These are phyloP conservation scores for Fragaria iinumae DNA, from an alignment of 306 rosid genomes.

Conservation along the genomic window DNA sequence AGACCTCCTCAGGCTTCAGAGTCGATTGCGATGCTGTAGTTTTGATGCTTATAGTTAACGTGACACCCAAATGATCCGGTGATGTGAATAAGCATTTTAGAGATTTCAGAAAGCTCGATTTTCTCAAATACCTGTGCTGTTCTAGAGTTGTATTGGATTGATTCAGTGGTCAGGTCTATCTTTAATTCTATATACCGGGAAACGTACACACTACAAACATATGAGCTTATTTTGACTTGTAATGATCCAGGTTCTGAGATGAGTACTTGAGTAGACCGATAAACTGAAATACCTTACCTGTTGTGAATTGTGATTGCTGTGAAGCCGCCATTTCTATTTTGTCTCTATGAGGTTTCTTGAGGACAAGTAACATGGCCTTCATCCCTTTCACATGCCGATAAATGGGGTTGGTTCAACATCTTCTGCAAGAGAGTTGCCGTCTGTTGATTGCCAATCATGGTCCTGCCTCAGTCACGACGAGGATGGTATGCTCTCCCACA, in stretches of 20 bases:
- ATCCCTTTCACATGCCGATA: slow-evolving; percentile 41
- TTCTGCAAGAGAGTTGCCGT: slow-evolving; percentile 17
- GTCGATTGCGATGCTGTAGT: background rate
- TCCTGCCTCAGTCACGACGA: slow-evolving; percentile 34
- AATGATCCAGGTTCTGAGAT: slow-evolving; percentile 10
- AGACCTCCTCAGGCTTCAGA: background rate
- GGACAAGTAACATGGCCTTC: slow-evolving; percentile 60
- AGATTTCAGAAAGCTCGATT: background rate
- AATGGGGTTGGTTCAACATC: slow-evolving; percentile 29
- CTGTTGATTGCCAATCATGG: slow-evolving; percentile 27
- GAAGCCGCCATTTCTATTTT: slow-evolving; percentile 28
- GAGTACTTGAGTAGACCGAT: slow-evolving; percentile 11
- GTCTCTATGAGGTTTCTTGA: slow-evolving; percentile 27
- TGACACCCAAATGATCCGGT: background rate
- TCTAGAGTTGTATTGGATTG: background rate
- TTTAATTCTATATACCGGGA: background rate
- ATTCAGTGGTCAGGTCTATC: background rate
- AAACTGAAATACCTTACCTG: slow-evolving; percentile 11
- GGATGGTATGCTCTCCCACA: slow-evolving; percentile 13
- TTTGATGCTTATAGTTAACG: background rate
- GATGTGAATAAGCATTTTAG: background rate
- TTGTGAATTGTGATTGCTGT: slow-evolving; percentile 14
- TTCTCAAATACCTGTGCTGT: background rate
- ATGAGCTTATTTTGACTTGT: background rate
- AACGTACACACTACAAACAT: background rate